Evolutionary conservation across 2,329 filamentous ascomycete genomes (phyloP).

Genomic region (Aureobasidium subglaciale): DNA sequence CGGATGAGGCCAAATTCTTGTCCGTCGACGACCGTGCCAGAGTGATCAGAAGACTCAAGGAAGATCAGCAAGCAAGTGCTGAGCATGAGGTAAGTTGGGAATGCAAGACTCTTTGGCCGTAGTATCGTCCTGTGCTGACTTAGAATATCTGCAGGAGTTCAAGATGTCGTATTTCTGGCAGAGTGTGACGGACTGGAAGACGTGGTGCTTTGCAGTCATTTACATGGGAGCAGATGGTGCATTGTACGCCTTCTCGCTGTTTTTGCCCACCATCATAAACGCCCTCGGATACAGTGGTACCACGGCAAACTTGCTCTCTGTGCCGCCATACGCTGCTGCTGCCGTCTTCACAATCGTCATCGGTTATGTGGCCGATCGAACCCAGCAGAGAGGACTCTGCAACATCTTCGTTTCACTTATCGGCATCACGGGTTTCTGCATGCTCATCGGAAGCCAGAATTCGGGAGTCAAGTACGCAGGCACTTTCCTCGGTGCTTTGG

Average conservation of each 20-base stretch:
- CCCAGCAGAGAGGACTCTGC: conserved; percentile 65
- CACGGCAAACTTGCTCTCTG: conserved; percentile 62
- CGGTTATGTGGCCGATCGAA: conserved; percentile 71
- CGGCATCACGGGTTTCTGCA: conserved; percentile 69
- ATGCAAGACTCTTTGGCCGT: neutral
- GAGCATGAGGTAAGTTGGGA: conserved; percentile 50
- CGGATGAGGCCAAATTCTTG: conserved; percentile 65
- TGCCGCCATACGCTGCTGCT: conserved; percentile 68
- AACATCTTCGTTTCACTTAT: conserved; percentile 67
- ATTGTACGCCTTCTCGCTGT: conserved; percentile 68
- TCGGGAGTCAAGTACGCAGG: conserved; percentile 72
- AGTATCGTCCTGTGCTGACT: neutral
- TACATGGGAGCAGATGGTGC: conserved; percentile 69
- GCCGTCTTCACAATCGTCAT: conserved; percentile 61
- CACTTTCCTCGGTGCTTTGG: conserved; percentile 74
- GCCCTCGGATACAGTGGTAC: conserved; percentile 52
- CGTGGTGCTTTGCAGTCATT: conserved; percentile 64
- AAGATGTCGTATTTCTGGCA: conserved; percentile 65
- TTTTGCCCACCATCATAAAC: conserved; percentile 71
- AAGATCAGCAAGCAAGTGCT: conserved; percentile 68
- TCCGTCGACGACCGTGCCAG: conserved; percentile 61
- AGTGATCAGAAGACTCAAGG: conserved; percentile 62
- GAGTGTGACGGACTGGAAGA: conserved; percentile 77
- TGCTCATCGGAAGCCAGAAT: conserved; percentile 61
- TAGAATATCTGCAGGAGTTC: conserved; percentile 45